Evolutionary conservation across 1,284 basidiomycete species (phyloP).

Genomic region (Fistulinella staudtii): DNA sequence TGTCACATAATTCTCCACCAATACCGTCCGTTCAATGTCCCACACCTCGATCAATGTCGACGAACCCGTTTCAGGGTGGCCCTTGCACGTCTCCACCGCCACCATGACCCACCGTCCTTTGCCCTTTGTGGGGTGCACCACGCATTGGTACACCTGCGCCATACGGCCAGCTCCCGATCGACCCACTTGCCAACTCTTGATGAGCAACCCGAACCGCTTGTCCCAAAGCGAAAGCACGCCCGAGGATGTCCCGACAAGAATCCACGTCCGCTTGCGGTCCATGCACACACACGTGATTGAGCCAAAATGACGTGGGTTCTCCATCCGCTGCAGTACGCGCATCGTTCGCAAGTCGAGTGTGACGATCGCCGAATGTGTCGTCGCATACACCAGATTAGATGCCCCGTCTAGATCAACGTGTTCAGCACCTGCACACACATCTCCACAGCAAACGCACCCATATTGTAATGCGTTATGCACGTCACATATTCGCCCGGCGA

Average conservation of each 20-base stretch:
- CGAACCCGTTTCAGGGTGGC: slow-evolving; percentile 37
- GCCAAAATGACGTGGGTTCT: slow-evolving; percentile 84
- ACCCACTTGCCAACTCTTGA: slow-evolving; percentile 86
- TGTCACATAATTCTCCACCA: slow-evolving; percentile 69
- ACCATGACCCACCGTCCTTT: slow-evolving; percentile 89
- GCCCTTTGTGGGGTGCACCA: slow-evolving; percentile 82
- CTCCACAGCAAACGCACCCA: slow-evolving; percentile 44
- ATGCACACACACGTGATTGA: slow-evolving; percentile 83
- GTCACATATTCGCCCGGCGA: slow-evolving; percentile 72
- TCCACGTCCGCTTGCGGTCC: slow-evolving; percentile 81
- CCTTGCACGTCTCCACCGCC: slow-evolving; percentile 57
- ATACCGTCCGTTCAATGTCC: slow-evolving; percentile 67
- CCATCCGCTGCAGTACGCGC: slow-evolving; percentile 70
- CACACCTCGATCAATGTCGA: slow-evolving; percentile 69
- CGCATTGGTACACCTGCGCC: slow-evolving; percentile 65
- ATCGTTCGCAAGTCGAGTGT: slow-evolving; percentile 87
- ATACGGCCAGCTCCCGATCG: slow-evolving; percentile 47
- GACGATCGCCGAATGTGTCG: slow-evolving; percentile 73
- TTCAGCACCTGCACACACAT: neutral
- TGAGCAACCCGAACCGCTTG: slow-evolving; percentile 84
- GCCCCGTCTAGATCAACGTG: slow-evolving; percentile 45
- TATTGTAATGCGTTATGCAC: slow-evolving; percentile 72
- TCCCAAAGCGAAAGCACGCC: slow-evolving; percentile 92
- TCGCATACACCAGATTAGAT: slow-evolving; percentile 81
- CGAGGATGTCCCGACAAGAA: slow-evolving; percentile 80